Conservation (phyloP, 257 asterid species). For the Nicotiana sylvestris region DNA sequence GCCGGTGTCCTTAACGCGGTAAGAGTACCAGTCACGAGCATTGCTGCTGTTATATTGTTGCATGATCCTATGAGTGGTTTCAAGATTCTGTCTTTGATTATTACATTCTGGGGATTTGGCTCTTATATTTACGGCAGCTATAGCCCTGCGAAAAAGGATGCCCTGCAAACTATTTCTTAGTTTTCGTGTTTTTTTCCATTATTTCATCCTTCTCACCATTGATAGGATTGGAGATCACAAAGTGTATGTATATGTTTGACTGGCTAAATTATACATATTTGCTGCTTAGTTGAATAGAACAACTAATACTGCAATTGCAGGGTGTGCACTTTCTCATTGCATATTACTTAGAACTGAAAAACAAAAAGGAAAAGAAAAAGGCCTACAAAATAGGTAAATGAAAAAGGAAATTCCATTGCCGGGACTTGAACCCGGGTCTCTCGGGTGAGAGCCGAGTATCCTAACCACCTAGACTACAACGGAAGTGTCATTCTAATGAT, state of each 20-base stretch:
- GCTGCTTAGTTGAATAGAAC: neutral
- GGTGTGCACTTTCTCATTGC: too few relatives aligned
- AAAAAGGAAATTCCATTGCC: conserved; percentile 39
- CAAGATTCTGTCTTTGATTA: conserved; percentile 67
- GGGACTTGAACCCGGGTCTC: conserved; percentile 94
- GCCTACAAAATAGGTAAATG: neutral
- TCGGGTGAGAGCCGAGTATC: conserved; percentile 99
- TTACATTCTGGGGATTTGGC: conserved; percentile 91
- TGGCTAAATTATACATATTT: neutral
- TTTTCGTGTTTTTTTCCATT: neutral
- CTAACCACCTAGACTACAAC: conserved; percentile 97
- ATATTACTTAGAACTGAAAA: too few relatives aligned
- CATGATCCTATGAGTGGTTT: conserved; percentile 91
- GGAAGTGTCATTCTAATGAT: conserved; percentile 21
- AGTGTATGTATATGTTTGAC: neutral
- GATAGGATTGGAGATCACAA: neutral
- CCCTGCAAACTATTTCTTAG: conserved; percentile 11
- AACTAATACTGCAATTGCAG: neutral
- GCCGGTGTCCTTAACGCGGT: conserved; percentile 90
- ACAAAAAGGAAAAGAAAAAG: neutral
- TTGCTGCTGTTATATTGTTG: conserved; percentile 68
- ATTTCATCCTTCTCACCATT: neutral
- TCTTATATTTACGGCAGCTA: conserved; percentile 70
- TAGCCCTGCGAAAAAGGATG: conserved; percentile 26
- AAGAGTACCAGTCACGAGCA: conserved; percentile 81